These are phyloP conservation scores for Diaporthe citriasiana DNA, from an alignment of 2,329 filamentous ascomycete genomes.

Conservation along the genomic window DNA sequence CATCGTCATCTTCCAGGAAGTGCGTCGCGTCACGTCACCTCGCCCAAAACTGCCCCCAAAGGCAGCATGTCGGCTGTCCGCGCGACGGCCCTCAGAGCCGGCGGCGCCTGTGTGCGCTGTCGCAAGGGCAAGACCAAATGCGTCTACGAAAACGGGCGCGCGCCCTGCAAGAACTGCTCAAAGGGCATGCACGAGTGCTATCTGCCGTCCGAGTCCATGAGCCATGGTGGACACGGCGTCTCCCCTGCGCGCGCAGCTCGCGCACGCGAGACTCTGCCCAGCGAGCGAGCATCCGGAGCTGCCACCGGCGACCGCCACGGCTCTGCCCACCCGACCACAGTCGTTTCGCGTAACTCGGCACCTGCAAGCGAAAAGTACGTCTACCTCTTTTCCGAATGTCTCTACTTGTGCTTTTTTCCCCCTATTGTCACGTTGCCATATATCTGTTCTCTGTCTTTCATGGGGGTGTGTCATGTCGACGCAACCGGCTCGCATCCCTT, in stretches of 20 bases:
- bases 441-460: constrained; percentile 15
- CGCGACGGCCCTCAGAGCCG: constrained; percentile 71
- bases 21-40: not conserved
- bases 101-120: constrained; percentile 73
- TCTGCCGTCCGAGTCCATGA: constrained; percentile 71
- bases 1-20: not conserved
- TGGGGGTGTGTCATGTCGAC: constrained; percentile 16
- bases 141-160: constrained; percentile 73
- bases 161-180: constrained; percentile 74
- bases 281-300: constrained; percentile 63
- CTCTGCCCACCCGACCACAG: constrained; percentile 57
- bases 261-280: constrained; percentile 67
- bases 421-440: constrained; percentile 26
- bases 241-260: constrained; percentile 68
- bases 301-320: constrained; percentile 56
- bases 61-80: constrained; percentile 64
- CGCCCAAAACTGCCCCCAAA: not conserved
- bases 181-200: constrained; percentile 76
- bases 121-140: constrained; percentile 76
- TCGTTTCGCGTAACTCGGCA: constrained; percentile 63
- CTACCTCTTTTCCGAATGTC: constrained; percentile 30
- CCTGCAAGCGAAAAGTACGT: constrained; percentile 70
- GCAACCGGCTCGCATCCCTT: constrained; percentile 12
- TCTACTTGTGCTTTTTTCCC: constrained; percentile 29
- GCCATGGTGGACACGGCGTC: constrained; percentile 69